Evolutionary conservation across 2,329 filamentous ascomycete genomes (phyloP).

Genomic region (Hypoxylon sp.): DNA sequence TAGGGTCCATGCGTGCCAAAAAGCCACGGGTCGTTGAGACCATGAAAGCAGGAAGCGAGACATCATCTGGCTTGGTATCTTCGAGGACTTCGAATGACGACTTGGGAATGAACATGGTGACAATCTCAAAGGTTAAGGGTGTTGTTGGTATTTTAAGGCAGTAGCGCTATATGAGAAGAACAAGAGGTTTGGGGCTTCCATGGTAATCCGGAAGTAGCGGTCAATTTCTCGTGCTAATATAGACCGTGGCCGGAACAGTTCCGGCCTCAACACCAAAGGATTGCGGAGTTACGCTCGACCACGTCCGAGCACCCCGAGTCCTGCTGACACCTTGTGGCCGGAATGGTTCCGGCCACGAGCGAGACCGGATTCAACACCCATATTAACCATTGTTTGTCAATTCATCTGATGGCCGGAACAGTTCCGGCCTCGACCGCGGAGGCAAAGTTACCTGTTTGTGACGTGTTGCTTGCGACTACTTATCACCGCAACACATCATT

Average conservation of each 20-base stretch:
- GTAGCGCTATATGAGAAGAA: background rate
- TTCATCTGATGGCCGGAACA: constrained; percentile 56
- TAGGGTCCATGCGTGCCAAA: constrained; percentile 76
- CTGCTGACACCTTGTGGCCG: constrained; percentile 31
- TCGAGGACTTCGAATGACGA: constrained; percentile 72
- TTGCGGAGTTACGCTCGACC: constrained; percentile 31
- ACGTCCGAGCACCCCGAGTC: constrained; percentile 40
- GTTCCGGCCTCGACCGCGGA: constrained; percentile 53
- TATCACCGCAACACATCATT: background rate
- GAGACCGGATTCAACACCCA: constrained; percentile 30
- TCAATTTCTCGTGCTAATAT: constrained; percentile 36
- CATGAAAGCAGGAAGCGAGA: constrained; percentile 80
- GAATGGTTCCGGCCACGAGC: constrained; percentile 38
- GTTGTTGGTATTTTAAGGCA: background rate
- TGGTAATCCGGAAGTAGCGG: constrained; percentile 15
- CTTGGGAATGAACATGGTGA: constrained; percentile 50
- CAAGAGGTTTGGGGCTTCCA: constrained; percentile 17
- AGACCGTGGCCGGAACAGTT: constrained; percentile 45
- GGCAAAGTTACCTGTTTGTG: constrained; percentile 38
- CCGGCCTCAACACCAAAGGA: constrained; percentile 34
- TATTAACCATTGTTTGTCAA: constrained; percentile 32
- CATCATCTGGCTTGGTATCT: constrained; percentile 74
- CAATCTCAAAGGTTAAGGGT: background rate
- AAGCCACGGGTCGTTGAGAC: constrained; percentile 83
- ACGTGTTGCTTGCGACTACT: constrained; percentile 11